A percentile compares a stretch with the other conserved stretches of the same genome.
Conservation (phyloP, 192 early-diverging fungal species). For the Glomus cerebriforme region DNA sequence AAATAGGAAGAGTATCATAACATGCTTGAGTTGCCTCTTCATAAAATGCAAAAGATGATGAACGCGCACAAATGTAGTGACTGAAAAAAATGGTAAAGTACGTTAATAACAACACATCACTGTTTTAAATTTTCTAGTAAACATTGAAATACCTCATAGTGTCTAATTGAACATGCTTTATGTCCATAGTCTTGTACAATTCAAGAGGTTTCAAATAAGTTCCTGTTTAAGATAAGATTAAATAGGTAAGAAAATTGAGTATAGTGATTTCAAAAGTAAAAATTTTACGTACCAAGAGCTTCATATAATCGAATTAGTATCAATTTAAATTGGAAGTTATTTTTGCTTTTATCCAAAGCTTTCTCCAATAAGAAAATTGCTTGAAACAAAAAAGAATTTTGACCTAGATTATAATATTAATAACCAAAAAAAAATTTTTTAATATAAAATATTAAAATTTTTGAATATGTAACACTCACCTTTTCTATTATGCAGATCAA, state of each 20-base stretch:
- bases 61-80: slow-evolving; percentile 68
- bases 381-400: slow-evolving; percentile 42
- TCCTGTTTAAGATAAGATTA: slow-evolving; percentile 40
- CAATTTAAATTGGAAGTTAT: slow-evolving; percentile 86
- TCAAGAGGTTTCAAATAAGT: slow-evolving; percentile 60
- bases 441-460: not conserved
- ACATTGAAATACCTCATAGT: slow-evolving; percentile 65
- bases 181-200: slow-evolving; percentile 72
- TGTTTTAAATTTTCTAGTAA: slow-evolving; percentile 38
- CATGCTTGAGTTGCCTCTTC: slow-evolving; percentile 55
- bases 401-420: slow-evolving; percentile 28
- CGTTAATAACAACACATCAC: slow-evolving; percentile 35
- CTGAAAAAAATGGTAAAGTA: slow-evolving; percentile 35
- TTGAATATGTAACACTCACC: slow-evolving; percentile 24
- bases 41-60: slow-evolving; percentile 52
- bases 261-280: not conserved
- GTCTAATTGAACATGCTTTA: slow-evolving; percentile 93
- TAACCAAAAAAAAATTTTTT: slow-evolving; percentile 10
- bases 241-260: not conserved
- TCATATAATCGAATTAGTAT: slow-evolving; percentile 83
- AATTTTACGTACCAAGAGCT: slow-evolving; percentile 56
- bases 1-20: slow-evolving; percentile 60
- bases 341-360: slow-evolving; percentile 71
- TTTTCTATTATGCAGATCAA: slow-evolving; percentile 55
- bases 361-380: slow-evolving; percentile 73